These are phyloP conservation scores for Pestalotiopsis sp. DNA, from an alignment of 2,329 filamentous ascomycete species.

Conservation along the genomic window DNA sequence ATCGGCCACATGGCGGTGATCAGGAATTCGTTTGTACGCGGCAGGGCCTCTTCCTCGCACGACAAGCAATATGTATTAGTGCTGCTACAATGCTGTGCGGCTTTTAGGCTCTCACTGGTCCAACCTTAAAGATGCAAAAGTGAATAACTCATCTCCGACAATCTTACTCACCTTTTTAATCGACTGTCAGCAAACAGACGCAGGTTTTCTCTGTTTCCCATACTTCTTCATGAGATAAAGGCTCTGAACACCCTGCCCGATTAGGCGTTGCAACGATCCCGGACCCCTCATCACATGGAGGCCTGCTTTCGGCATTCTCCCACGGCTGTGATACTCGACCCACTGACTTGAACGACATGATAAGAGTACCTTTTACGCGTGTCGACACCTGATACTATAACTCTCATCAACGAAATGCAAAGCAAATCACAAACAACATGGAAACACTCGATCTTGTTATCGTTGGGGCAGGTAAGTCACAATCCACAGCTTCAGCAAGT, in stretches of 20 bases:
- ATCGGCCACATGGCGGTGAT: no score
- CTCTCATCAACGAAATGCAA: neutral
- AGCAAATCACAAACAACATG: neutral
- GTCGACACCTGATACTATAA: neutral
- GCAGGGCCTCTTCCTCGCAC: neutral
- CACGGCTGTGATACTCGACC: neutral
- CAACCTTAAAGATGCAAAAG: neutral
- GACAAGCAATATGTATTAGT: neutral
- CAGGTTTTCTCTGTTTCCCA: neutral
- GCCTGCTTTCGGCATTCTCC: neutral
- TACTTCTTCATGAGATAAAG: neutral
- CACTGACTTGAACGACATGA: neutral
- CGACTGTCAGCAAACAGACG: neutral
- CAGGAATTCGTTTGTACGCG: no score
- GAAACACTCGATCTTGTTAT: neutral
- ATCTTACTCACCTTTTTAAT: neutral
- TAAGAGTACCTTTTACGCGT: neutral
- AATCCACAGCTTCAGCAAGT: neutral
- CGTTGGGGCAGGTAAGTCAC: slow-evolving; percentile 2
- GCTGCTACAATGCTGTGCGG: neutral
- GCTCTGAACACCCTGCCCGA: neutral
- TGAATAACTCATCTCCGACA: neutral
- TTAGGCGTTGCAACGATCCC: neutral
- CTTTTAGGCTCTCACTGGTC: neutral
- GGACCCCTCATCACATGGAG: neutral